A percentile compares a stretch with the other conserved stretches of the same genome.
Evolutionary conservation across 2,329 filamentous ascomycete genomes (phyloP).

Genomic region (Corynespora cassiicola): DNA sequence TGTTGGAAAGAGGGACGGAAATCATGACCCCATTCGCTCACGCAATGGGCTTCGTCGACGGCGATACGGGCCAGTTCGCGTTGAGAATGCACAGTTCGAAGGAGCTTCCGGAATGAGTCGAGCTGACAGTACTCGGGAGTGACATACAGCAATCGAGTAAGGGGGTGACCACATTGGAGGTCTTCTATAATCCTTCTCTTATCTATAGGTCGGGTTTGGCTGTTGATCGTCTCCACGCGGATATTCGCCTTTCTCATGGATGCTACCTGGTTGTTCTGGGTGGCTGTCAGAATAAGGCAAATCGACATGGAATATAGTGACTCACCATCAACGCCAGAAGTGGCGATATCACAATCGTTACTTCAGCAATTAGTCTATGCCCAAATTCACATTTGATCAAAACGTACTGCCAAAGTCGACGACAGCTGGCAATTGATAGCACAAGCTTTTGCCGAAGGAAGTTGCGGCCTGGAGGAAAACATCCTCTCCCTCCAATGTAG

Average conservation of each 20-base stretch:
- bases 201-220: slow-evolving; percentile 72
- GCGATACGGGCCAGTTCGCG: slow-evolving; percentile 86
- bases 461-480: slow-evolving; percentile 92
- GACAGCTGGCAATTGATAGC: slow-evolving; percentile 89
- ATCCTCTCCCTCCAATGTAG: slow-evolving; percentile 82
- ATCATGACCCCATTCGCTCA: slow-evolving; percentile 98
- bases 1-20: slow-evolving; percentile 93
- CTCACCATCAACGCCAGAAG: slow-evolving; percentile 85
- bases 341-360: slow-evolving; percentile 90
- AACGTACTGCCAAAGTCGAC: slow-evolving; percentile 82
- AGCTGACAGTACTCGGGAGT: slow-evolving; percentile 88
- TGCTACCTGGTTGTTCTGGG: slow-evolving; percentile 87
- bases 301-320: background rate
- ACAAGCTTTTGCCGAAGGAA: slow-evolving; percentile 91
- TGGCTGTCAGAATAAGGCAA: slow-evolving; percentile 11
- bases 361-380: slow-evolving; percentile 50
- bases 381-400: background rate
- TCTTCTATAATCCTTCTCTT: slow-evolving; percentile 77
- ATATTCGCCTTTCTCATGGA: slow-evolving; percentile 77
- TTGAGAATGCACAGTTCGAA: slow-evolving; percentile 78
- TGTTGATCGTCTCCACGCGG: slow-evolving; percentile 85
- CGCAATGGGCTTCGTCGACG: slow-evolving; percentile 95
- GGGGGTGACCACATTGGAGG: slow-evolving; percentile 85
- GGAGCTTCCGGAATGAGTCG: slow-evolving; percentile 75
- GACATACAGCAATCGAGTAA: slow-evolving; percentile 84